A percentile compares a stretch with the other conserved stretches of the same genome.
These are phyloP conservation scores for Aspergillus novofumigatus DNA, from an alignment of 2,329 filamentous ascomycete genomes.

Conservation along the genomic window DNA sequence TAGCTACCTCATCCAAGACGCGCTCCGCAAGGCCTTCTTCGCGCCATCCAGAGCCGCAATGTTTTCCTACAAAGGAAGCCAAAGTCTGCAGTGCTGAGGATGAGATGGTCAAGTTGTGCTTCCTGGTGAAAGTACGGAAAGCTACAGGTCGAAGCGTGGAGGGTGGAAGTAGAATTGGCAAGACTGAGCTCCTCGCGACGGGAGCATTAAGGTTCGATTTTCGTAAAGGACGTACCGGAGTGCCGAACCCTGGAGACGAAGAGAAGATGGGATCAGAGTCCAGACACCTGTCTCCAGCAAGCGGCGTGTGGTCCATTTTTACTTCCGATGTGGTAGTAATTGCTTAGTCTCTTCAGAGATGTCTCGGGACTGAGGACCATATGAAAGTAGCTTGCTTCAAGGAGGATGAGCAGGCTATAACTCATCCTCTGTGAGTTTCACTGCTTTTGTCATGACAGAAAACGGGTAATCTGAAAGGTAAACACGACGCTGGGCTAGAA, in stretches of 20 bases:
- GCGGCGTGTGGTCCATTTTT: neutral
- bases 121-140: constrained; percentile 95
- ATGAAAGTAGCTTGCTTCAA: neutral
- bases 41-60: constrained; percentile 94
- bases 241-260: constrained; percentile 86
- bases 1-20: constrained; percentile 86
- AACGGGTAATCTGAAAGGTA: neutral
- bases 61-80: constrained; percentile 83
- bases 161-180: constrained; percentile 85
- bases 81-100: constrained; percentile 81
- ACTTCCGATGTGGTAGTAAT: neutral
- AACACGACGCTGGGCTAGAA: neutral
- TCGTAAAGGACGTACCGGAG: constrained; percentile 70
- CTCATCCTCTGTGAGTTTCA: neutral
- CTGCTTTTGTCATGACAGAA: neutral
- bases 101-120: constrained; percentile 88
- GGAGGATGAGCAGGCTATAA: neutral
- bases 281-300: constrained; percentile 5
- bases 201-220: constrained; percentile 40
- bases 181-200: constrained; percentile 60
- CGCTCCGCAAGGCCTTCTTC: constrained; percentile 91
- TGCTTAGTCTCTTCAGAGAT: neutral
- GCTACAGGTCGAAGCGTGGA: constrained; percentile 83
- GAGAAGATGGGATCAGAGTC: constrained; percentile 66
- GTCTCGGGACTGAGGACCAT: neutral